phyloP scores from a whole-genome alignment of 768 basidiomycete species.

The Tulasnella sp. region DNA sequence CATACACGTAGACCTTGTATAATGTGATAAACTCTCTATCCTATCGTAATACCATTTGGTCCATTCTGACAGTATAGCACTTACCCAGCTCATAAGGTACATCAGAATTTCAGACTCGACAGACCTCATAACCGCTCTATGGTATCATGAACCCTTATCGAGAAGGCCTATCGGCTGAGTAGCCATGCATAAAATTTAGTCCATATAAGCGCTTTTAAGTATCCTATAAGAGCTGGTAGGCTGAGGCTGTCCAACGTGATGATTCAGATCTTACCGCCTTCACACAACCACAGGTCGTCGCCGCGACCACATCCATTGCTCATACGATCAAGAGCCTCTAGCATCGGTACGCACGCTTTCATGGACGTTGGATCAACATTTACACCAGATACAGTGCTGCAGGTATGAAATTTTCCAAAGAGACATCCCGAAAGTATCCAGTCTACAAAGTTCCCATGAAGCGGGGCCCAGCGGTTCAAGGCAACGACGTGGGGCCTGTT shows the following conservation, averaged over 20 bases:
- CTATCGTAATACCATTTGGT: neutral
- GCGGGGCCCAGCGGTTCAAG: no score
- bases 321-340: no score
- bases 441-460: no score
- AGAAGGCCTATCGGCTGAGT: neutral
- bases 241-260: neutral
- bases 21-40: neutral
- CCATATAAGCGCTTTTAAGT: neutral
- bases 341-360: no score
- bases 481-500: no score
- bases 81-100: neutral
- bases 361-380: no score
- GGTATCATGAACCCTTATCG: neutral
- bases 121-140: neutral
- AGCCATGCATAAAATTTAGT: neutral
- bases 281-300: no score
- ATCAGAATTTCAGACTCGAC: neutral
- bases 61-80: neutral
- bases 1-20: no score
- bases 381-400: no score
- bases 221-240: neutral
- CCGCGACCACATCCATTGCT: no score
- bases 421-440: no score
- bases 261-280: neutral
- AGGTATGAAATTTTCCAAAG: no score